Base-by-base conservation (phyloP, 2,329 filamentous ascomycete species). In the Alternaria sp. region DNA sequence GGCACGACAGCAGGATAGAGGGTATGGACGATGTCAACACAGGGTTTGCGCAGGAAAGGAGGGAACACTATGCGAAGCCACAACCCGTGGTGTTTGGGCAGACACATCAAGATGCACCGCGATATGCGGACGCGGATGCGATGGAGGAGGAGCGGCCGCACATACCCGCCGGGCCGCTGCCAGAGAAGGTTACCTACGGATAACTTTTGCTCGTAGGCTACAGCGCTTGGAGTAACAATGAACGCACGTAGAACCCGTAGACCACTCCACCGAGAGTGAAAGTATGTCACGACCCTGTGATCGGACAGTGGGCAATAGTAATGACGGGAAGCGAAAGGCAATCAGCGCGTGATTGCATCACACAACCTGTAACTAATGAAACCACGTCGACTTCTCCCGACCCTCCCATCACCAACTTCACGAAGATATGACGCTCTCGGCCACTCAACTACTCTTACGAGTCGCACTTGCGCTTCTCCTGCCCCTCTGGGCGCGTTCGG, bases 161-260 rank as follows among this genome's bases (percentile, higher is more conserved):
- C 23, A 54, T 63, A 21, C 23, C 59, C 6, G 59, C 47, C 12
- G 36, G 36, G 1, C 56, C 58, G n/a, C 21, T 67, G 7, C 68
- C 71, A 6, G 70, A 73, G 10, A 76, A 75, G 61, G 71, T 73
- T 12, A 68, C 57, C 9, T 75, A 75, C 19, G 45, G 59, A 21
- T 73, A 23, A 68, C 60, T 40, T 21, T 60, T n/a, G 57, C 49
- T 25, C 13, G 19, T 30, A 25, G n/a, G 3, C n/a, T 21, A 49
- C 25, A 2, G 2, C 9, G 0, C 23, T 28, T 19, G 6, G n/a
- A 6, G 45, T 26, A 7, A 5, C 23, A 49, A 17, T 49, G 45
- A 11, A 8, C 15, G 15, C 13, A 36, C 13, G 32, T 36, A 36
- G 7, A n/a, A 36, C n/a, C 13, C 7, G 13, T n/a, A n/a, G 13